Evolutionary conservation across 2,329 filamentous ascomycete genomes (phyloP), one percentile per base, ranked within the genome.

Genomic region (Aspergillus caelatus): DNA sequence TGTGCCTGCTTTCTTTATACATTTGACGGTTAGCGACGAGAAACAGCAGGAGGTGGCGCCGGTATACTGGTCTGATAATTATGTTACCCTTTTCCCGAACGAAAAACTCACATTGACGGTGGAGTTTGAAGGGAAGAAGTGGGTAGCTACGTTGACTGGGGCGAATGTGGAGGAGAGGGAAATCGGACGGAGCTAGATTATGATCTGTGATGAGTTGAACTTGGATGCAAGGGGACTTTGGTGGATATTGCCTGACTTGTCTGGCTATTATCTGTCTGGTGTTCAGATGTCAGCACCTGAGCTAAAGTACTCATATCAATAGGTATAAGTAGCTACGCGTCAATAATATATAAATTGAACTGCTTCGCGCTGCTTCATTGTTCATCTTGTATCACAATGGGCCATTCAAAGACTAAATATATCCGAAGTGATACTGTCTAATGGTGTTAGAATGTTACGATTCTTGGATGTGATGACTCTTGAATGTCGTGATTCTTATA

Each of bases 61-160:
- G 0, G 80, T 86, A 0, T 77, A 78, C 23, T 89, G 87, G 86
- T 83, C 82, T 0, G 87, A 89, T 65, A 89, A 89, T 64, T 89
- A 89, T 64, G 77, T 89, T 14, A 88, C 86, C 1, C 73, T 89
- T 11, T 88, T 84, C 80, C 86, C 87, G 0, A 73, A 77, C 1
- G 87, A 89, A 76, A 82, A 75, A 58, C 52, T 87, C 7, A 74
- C 71, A 10, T 23, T 85, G 57, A 68, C 69, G 1, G 78, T 82
- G 41, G 56, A 63, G 34, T 71, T 74, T 48, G 41, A 63, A 5
- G 64, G 64, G 2, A 60, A 66, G 21, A 4, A 58, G 7, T 65
- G 65, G 12, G 30, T 34, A 8, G 23, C 75, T 12, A 66, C 69
- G 26, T 34, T 75, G 14, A 66, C 63, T 0, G 74, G 73, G 14